These are phyloP conservation scores for Erythrobasidium hasegawianum DNA, from an alignment of 1,284 basidiomycete species.

Conservation along the genomic window DNA sequence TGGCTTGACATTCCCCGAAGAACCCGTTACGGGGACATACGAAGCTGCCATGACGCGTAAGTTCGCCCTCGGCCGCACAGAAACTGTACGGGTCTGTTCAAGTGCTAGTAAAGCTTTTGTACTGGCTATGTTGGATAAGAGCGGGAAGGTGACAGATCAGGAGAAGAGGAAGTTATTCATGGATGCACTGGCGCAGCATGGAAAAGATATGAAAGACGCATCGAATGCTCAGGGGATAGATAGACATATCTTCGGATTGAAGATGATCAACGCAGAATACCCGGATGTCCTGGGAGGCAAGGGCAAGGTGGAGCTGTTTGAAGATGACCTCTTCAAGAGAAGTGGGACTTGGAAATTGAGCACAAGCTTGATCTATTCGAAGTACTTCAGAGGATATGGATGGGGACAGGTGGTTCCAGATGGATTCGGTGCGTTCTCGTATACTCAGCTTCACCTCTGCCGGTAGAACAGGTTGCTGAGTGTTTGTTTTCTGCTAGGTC, in stretches of 20 bases:
- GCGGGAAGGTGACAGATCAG: constrained; percentile 45
- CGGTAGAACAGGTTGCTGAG: background rate
- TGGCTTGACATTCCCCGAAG: constrained; percentile 49
- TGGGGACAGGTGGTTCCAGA: constrained; percentile 61
- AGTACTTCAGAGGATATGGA: constrained; percentile 59
- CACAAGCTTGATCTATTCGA: constrained; percentile 81
- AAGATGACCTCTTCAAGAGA: constrained; percentile 65
- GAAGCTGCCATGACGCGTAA: constrained; percentile 80
- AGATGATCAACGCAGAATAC: constrained; percentile 2
- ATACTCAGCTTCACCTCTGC: constrained; percentile 49
- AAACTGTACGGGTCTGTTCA: constrained; percentile 75
- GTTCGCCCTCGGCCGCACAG: constrained; percentile 81
- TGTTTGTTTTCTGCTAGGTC: constrained; percentile 37
- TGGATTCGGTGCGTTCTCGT: constrained; percentile 73
- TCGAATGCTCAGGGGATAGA: constrained; percentile 72
- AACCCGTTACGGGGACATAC: constrained; percentile 53
- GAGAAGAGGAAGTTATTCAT: constrained; percentile 61
- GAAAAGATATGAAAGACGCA: constrained; percentile 65
- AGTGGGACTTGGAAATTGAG: constrained; percentile 50
- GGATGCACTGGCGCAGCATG: constrained; percentile 66
- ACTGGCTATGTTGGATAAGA: constrained; percentile 63
- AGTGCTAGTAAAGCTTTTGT: constrained; percentile 69
- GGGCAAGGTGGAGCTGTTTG: constrained; percentile 62
- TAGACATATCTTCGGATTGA: constrained; percentile 67
- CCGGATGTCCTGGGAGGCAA: constrained; percentile 53